Evolutionary conservation across 768 basidiomycete species (phyloP).

Genomic region (Tremella mesenterica): DNA sequence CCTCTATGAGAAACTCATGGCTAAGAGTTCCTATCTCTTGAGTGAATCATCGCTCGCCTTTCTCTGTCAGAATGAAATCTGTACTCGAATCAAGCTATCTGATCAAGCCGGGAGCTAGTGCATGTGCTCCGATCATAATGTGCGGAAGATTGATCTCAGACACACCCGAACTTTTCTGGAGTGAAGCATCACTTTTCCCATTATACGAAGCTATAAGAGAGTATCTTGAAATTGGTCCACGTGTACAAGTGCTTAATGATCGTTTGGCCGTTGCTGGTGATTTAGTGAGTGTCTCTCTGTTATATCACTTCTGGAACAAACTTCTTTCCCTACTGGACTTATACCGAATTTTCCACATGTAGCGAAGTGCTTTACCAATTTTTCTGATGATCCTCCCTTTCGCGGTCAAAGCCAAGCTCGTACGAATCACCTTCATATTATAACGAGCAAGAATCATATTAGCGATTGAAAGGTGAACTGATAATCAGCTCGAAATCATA

Average conservation of each 20-base stretch:
- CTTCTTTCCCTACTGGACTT: too few species aligned
- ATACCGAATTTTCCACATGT: too few species aligned
- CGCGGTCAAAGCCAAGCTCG: neutral
- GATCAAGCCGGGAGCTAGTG: too few species aligned
- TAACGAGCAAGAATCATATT: too few species aligned
- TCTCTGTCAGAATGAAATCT: too few species aligned
- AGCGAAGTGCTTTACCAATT: too few species aligned
- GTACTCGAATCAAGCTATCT: too few species aligned
- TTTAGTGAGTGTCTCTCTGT: conserved; percentile 55
- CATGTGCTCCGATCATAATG: too few species aligned
- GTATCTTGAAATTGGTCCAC: conserved; percentile 80
- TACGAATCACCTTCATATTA: too few species aligned
- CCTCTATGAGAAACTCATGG: too few species aligned
- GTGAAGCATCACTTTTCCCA: conserved; percentile 77
- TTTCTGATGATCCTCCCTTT: neutral
- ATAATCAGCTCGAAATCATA: conserved; percentile 68
- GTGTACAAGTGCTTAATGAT: conserved; percentile 80
- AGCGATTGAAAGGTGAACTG: conserved; percentile 40
- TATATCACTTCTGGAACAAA: neutral
- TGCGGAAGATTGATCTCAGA: conserved; percentile 46
- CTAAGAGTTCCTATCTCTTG: too few species aligned
- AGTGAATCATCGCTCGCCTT: too few species aligned
- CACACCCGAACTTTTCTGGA: conserved; percentile 90
- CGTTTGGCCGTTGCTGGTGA: conserved; percentile 78
- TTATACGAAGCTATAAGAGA: conserved; percentile 87